phyloP scores from a whole-genome alignment of 1,139 yeast species.

The Taiozyma sp. region DNA sequence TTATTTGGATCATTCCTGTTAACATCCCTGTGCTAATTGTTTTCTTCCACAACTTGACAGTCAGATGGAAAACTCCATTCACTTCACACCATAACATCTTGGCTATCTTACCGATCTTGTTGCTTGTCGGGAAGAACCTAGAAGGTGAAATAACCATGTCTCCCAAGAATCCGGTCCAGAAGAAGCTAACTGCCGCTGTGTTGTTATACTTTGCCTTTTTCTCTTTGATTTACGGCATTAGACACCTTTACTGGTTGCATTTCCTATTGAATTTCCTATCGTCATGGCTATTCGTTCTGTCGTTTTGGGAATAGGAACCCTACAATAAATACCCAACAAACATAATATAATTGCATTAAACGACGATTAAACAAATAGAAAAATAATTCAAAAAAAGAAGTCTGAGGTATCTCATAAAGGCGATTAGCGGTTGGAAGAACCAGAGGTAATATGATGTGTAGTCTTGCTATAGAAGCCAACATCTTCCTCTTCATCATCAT shows the following conservation, averaged over 20 bases:
- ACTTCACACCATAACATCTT: slow-evolving; percentile 71
- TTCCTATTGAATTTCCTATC: slow-evolving; percentile 56
- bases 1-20: slow-evolving; percentile 67
- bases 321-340: not conserved
- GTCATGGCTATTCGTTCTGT: slow-evolving; percentile 35
- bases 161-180: slow-evolving; percentile 23
- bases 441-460: slow-evolving; percentile 11
- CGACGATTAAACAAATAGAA: not conserved
- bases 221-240: slow-evolving; percentile 57
- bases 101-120: slow-evolving; percentile 59
- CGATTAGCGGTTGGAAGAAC: not conserved
- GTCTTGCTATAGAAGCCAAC: slow-evolving; percentile 16
- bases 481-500: slow-evolving; percentile 15
- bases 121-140: slow-evolving; percentile 44
- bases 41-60: slow-evolving; percentile 62
- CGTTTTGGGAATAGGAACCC: slow-evolving; percentile 8
- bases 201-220: slow-evolving; percentile 47
- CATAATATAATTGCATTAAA: not conserved
- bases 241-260: slow-evolving; percentile 69
- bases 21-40: slow-evolving; percentile 67
- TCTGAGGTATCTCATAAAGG: not conserved
- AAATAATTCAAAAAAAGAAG: not conserved
- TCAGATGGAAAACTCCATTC: slow-evolving; percentile 72
- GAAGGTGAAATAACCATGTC: slow-evolving; percentile 27
- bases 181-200: slow-evolving; percentile 28